phyloP scores from a whole-genome alignment of 2,329 filamentous ascomycete genomes.

The Immersiporthe knoxdaviesiana region DNA sequence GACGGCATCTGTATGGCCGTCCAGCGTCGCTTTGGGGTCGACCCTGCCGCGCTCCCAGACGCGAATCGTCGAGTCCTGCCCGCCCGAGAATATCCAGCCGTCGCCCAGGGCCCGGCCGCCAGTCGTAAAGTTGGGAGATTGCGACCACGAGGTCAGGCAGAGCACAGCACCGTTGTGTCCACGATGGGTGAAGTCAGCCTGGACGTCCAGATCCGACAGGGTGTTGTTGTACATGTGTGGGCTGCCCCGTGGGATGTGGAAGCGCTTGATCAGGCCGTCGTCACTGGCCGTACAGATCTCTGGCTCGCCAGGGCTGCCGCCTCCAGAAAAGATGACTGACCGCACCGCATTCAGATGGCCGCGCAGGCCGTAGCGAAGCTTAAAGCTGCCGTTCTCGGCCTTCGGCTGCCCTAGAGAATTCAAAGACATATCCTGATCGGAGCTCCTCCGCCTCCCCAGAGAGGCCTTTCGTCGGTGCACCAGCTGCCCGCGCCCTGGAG shows the following conservation, averaged over 20 bases:
- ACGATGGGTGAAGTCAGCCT: slow-evolving; percentile 91
- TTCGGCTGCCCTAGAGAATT: slow-evolving; percentile 55
- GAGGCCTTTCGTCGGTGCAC: slow-evolving; percentile 82
- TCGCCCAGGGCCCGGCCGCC: slow-evolving; percentile 87
- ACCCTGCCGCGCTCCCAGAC: slow-evolving; percentile 96
- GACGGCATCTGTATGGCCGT: slow-evolving; percentile 93
- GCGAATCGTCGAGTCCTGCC: slow-evolving; percentile 87
- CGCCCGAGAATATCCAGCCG: slow-evolving; percentile 98
- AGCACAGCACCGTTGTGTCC: slow-evolving; percentile 92
- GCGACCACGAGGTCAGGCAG: slow-evolving; percentile 82
- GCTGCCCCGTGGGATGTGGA: slow-evolving; percentile 88
- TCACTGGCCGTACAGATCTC: slow-evolving; percentile 97
- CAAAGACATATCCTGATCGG: slow-evolving; percentile 66
- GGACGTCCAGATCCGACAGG: slow-evolving; percentile 83
- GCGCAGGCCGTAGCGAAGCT: slow-evolving; percentile 86
- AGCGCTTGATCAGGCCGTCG: slow-evolving; percentile 93
- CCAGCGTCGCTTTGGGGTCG: slow-evolving; percentile 91
- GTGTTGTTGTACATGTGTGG: slow-evolving; percentile 47
- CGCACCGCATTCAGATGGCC: slow-evolving; percentile 94
- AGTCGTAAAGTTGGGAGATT: slow-evolving; percentile 85
- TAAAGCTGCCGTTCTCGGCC: slow-evolving; percentile 81
- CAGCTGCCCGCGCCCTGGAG: slow-evolving; percentile 69
- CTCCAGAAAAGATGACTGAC: slow-evolving; percentile 94
- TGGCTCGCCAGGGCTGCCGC: slow-evolving; percentile 91
- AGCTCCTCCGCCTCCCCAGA: slow-evolving; percentile 70